phyloP scores from a whole-genome alignment of 306 rosid genomes.

The Oemleria cerasiformis region DNA sequence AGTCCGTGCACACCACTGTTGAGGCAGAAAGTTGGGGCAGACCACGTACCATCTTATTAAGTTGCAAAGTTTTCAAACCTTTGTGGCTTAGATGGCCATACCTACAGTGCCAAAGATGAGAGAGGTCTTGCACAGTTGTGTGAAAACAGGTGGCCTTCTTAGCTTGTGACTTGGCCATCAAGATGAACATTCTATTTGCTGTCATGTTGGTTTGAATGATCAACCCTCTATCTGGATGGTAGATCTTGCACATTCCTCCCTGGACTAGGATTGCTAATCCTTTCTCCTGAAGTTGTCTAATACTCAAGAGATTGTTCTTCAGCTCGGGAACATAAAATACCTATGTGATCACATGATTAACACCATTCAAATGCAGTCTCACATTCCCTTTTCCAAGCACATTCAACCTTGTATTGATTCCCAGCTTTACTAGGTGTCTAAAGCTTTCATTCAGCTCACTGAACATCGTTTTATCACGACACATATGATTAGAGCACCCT shows the following conservation, averaged over 20 bases:
- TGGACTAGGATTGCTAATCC: no score
- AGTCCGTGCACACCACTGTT: background rate
- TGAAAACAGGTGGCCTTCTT: background rate
- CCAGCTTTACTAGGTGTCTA: background rate
- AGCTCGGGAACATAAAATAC: no score
- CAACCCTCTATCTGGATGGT: no score
- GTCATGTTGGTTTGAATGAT: no score
- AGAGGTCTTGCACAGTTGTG: background rate
- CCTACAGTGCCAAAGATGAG: background rate
- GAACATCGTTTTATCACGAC: constrained; percentile 1
- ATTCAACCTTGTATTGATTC: background rate
- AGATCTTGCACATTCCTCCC: no score
- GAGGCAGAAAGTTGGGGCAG: background rate
- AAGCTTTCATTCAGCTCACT: background rate
- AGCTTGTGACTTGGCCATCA: background rate
- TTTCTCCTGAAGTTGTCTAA: no score
- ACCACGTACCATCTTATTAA: background rate
- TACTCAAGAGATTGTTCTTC: no score
- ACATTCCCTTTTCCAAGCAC: background rate
- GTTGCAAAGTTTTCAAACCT: background rate
- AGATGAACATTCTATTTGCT: background rate
- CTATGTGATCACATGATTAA: no score
- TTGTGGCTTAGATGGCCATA: background rate
- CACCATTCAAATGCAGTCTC: background rate
- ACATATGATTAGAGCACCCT: constrained; percentile 10